phyloP scores from a whole-genome alignment of 148 eudicot genomes.

The Agrostemma githago region DNA sequence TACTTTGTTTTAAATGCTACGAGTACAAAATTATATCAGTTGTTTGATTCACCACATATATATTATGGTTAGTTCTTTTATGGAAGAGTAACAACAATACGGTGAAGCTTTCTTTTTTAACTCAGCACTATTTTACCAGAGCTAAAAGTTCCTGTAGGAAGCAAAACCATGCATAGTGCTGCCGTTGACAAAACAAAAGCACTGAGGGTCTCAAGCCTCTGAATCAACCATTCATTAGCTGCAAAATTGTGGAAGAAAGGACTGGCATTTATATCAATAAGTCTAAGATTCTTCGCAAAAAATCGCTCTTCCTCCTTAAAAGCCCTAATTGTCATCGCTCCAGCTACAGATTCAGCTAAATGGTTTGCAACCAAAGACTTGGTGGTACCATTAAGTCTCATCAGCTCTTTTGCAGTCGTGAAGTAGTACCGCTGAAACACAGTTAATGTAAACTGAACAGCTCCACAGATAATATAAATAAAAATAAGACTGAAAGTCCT shows the following conservation, averaged over 20 bases:
- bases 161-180: slow-evolving; percentile 89
- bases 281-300: slow-evolving; percentile 62
- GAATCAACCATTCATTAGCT: slow-evolving; percentile 78
- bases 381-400: slow-evolving; percentile 92
- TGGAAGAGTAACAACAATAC: too few relatives aligned
- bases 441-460: neutral
- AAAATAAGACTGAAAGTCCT: neutral
- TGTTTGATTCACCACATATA: too few relatives aligned
- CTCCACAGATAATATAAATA: too few relatives aligned
- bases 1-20: too few relatives aligned
- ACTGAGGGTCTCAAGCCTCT: slow-evolving; percentile 69
- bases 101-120: too few relatives aligned
- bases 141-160: slow-evolving; percentile 86
- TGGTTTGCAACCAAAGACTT: slow-evolving; percentile 90
- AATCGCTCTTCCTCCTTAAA: slow-evolving; percentile 83
- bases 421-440: slow-evolving; percentile 63
- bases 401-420: slow-evolving; percentile 74
- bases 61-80: too few relatives aligned
- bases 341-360: slow-evolving; percentile 86
- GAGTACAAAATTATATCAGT: too few relatives aligned
- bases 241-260: slow-evolving; percentile 36
- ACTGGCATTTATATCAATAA: slow-evolving; percentile 75
- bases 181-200: slow-evolving; percentile 77
- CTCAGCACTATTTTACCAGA: slow-evolving; percentile 44
- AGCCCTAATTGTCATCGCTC: slow-evolving; percentile 81